phyloP scores from a whole-genome alignment of 83 land plant genomes.

The Thuja plicata region DNA sequence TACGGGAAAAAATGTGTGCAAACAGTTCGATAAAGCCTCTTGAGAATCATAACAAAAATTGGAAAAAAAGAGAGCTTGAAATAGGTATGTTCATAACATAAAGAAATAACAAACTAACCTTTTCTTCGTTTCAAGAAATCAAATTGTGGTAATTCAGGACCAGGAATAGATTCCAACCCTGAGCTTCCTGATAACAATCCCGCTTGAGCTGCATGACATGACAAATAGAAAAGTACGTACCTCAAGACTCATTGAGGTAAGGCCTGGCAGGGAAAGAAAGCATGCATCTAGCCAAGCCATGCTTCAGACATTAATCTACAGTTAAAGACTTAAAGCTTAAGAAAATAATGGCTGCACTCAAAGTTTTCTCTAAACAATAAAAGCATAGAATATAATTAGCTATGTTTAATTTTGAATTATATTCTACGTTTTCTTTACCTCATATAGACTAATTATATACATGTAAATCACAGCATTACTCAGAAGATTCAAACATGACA shows the following conservation, averaged over 20 bases:
- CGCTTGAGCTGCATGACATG: constrained; percentile 52
- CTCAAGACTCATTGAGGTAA: neutral
- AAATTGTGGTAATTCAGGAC: constrained; percentile 56
- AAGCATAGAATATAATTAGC: neutral
- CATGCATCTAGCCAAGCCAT: neutral
- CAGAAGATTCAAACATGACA: neutral
- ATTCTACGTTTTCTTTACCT: neutral
- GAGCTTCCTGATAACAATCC: constrained; percentile 65
- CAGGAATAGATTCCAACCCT: constrained; percentile 72
- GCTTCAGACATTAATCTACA: neutral
- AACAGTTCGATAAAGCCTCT: neutral
- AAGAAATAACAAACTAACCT: constrained; percentile 31
- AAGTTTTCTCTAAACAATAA: neutral
- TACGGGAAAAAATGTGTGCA: neutral
- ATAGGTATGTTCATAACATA: neutral
- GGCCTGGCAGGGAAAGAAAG: neutral
- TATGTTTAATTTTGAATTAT: neutral
- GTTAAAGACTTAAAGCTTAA: neutral
- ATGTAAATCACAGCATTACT: neutral
- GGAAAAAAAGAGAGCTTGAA: neutral
- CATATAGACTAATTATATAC: neutral
- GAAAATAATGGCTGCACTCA: neutral
- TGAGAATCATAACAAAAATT: neutral
- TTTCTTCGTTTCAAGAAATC: constrained; percentile 57
- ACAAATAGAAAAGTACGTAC: constrained; percentile 15